Conservation (phyloP, 345 rosid species). For the Brassica cretica region DNA sequence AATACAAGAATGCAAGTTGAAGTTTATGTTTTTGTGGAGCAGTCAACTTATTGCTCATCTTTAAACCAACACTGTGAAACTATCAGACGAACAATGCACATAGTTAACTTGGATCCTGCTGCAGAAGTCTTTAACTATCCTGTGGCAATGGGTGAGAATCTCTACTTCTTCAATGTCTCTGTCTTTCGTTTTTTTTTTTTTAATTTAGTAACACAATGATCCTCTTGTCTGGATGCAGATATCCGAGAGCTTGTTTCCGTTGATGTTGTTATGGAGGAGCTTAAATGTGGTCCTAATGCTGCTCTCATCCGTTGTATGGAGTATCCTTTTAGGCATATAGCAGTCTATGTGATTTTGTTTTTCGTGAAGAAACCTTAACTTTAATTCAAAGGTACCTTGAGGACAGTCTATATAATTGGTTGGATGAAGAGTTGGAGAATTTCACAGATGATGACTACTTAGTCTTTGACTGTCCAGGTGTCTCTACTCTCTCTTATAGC, state of each 20-base stretch:
- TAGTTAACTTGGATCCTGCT: slow-evolving; percentile 79
- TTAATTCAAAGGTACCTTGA: slow-evolving; percentile 55
- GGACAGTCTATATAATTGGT: slow-evolving; percentile 70
- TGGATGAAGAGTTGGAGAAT: slow-evolving; percentile 73
- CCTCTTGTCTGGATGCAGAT: slow-evolving; percentile 45
- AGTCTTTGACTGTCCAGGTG: slow-evolving; percentile 88
- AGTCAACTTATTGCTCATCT: slow-evolving; percentile 14
- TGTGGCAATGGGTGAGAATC: slow-evolving; percentile 63
- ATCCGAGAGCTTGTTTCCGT: slow-evolving; percentile 75
- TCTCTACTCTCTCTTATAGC: neutral
- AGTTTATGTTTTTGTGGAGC: neutral
- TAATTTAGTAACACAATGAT: neutral
- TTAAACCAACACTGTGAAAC: slow-evolving; percentile 50
- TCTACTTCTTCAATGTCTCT: neutral
- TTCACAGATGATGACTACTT: slow-evolving; percentile 77
- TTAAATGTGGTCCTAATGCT: slow-evolving; percentile 78
- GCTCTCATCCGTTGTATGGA: slow-evolving; percentile 81
- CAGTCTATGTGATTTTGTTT: neutral
- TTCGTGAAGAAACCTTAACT: slow-evolving; percentile 45
- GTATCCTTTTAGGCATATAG: slow-evolving; percentile 53
- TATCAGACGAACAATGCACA: slow-evolving; percentile 50
- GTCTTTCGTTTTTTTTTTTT: neutral
- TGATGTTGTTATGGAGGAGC: slow-evolving; percentile 87
- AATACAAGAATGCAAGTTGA: too few relatives aligned
- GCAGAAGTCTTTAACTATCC: slow-evolving; percentile 80